Evolutionary conservation across 805 yeast species (phyloP).

Genomic region (Candida parachauliodes): DNA sequence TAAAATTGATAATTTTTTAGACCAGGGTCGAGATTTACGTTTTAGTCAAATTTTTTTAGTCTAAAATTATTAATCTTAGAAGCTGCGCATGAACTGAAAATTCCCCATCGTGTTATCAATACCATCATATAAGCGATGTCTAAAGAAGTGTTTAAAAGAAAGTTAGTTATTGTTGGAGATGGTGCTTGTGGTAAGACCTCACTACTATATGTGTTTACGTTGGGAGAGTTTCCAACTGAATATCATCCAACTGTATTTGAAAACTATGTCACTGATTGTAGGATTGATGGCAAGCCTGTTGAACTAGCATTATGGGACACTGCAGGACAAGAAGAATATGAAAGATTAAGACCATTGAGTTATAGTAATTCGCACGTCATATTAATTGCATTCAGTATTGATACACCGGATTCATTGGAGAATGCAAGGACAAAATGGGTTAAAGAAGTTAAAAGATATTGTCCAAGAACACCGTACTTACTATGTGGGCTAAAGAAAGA

Average conservation of each 20-base stretch:
- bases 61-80: too few species aligned
- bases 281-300: slow-evolving; percentile 91
- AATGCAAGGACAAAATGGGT: slow-evolving; percentile 88
- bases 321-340: slow-evolving; percentile 96
- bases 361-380: slow-evolving; percentile 86
- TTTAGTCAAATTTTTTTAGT: too few species aligned
- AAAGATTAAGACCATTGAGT: slow-evolving; percentile 80
- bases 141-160: slow-evolving; percentile 43
- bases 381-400: slow-evolving; percentile 80
- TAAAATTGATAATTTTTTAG: too few species aligned
- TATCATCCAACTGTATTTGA: slow-evolving; percentile 94
- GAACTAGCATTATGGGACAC: slow-evolving; percentile 92
- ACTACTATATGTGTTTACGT: slow-evolving; percentile 80
- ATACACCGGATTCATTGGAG: slow-evolving; percentile 78
- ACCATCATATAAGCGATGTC: slow-evolving; percentile 1
- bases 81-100: too few species aligned
- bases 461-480: slow-evolving; percentile 75
- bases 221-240: slow-evolving; percentile 90
- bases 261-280: slow-evolving; percentile 88
- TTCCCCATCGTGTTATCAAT: too few species aligned
- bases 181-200: slow-evolving; percentile 96
- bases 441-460: slow-evolving; percentile 72
- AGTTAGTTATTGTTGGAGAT: slow-evolving; percentile 88
- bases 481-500: slow-evolving; percentile 86
- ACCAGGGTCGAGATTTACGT: too few species aligned